Conservation (phyloP, 2,329 filamentous ascomycete genomes). For the Calonectria leucothoes region DNA sequence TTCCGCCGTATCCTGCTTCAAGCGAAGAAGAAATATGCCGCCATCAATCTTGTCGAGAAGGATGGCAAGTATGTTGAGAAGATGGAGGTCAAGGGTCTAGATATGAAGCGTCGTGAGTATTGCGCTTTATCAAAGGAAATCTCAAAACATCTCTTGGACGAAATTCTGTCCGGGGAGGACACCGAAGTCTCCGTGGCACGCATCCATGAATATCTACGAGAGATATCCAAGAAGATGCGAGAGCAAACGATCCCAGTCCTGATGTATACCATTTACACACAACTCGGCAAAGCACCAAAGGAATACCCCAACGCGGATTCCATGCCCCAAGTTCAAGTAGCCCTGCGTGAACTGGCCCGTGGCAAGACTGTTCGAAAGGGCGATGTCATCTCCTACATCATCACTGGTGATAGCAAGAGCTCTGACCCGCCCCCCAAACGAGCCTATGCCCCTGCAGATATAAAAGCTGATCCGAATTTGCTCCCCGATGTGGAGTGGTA, state of each 20-base stretch:
- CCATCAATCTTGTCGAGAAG: constrained; percentile 90
- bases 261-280: constrained; percentile 98
- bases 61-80: constrained; percentile 93
- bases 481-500: constrained; percentile 97
- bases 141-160: constrained; percentile 88
- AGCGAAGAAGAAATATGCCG: constrained; percentile 99
- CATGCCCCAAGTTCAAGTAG: constrained; percentile 98
- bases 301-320: constrained; percentile 95
- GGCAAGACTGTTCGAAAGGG: constrained; percentile 92
- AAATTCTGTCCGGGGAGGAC: constrained; percentile 94
- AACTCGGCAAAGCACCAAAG: constrained; percentile 92
- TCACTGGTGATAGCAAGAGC: constrained; percentile 78
- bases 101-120: constrained; percentile 98
- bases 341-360: constrained; percentile 85
- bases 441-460: constrained; percentile 86
- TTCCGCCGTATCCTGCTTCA: constrained; percentile 94
- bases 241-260: constrained; percentile 77
- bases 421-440: constrained; percentile 85
- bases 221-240: constrained; percentile 88
- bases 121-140: constrained; percentile 96
- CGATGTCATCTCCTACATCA: constrained; percentile 96
- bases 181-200: constrained; percentile 87
- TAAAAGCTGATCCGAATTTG: constrained; percentile 80
- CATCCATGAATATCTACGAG: constrained; percentile 92
- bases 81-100: constrained; percentile 97